These are phyloP conservation scores for Leishmania amazonensis DNA, from an alignment of 208 protist genomes.

Conservation along the genomic window DNA sequence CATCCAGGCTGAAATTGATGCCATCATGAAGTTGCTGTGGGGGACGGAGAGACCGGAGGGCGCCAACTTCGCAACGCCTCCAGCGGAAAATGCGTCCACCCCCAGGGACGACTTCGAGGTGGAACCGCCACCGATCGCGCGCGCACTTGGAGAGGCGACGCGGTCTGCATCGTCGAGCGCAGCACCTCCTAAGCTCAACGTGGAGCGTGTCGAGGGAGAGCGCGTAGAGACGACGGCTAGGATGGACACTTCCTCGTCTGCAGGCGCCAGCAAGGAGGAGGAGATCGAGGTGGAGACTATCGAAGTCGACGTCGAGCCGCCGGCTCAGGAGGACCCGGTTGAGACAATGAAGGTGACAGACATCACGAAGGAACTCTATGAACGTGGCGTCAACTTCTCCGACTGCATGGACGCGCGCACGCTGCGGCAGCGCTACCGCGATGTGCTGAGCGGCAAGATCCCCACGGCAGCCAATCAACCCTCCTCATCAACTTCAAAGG, in stretches of 20 bases:
- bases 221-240: slow-evolving; percentile 31
- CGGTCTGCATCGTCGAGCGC: slow-evolving; percentile 1
- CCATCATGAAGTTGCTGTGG: slow-evolving; percentile 82
- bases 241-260: background rate
- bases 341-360: slow-evolving; percentile 87
- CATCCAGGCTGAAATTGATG: slow-evolving; percentile 79
- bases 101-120: slow-evolving; percentile 56
- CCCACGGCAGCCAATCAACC: slow-evolving; percentile 5
- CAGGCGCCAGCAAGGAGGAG: slow-evolving; percentile 31
- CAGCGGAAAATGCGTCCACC: slow-evolving; percentile 20
- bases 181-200: slow-evolving; percentile 4
- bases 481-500: background rate
- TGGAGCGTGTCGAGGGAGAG: slow-evolving; percentile 81
- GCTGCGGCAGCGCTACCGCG: slow-evolving; percentile 84
- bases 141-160: slow-evolving; percentile 42
- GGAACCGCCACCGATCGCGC: slow-evolving; percentile 66
- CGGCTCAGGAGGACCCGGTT: slow-evolving; percentile 37
- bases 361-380: slow-evolving; percentile 90
- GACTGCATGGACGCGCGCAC: slow-evolving; percentile 87
- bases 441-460: slow-evolving; percentile 74
- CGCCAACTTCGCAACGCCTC: slow-evolving; percentile 63
- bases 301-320: slow-evolving; percentile 79
- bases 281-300: slow-evolving; percentile 88
- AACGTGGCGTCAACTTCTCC: slow-evolving; percentile 87
- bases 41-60: slow-evolving; percentile 69